Conservation (phyloP, 768 basidiomycete genomes). For the Leccinum broughii region DNA sequence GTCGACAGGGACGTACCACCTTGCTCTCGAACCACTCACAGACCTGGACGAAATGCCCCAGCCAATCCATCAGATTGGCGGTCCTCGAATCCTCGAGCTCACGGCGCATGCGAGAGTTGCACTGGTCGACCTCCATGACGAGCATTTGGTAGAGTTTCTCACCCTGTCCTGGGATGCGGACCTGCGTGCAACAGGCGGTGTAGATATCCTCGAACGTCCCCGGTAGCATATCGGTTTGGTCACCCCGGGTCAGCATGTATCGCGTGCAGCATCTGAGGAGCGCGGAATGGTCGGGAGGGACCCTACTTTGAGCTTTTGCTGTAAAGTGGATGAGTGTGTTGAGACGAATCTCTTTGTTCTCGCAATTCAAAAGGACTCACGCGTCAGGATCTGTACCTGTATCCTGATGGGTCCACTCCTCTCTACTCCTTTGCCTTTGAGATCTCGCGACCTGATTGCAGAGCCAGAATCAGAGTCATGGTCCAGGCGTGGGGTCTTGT, state of each 20-base stretch:
- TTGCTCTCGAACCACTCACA: conserved; percentile 66
- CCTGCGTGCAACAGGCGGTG: conserved; percentile 53
- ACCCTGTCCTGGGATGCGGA: conserved; percentile 53
- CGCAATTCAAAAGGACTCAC: conserved; percentile 26
- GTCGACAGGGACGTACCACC: conserved; percentile 47
- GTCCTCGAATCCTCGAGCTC: conserved; percentile 34
- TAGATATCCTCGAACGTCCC: conserved; percentile 60
- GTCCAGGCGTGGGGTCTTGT: conserved; percentile 67
- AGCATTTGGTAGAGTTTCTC: conserved; percentile 59
- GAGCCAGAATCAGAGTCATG: conserved; percentile 68
- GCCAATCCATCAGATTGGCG: conserved; percentile 49
- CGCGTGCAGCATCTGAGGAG: conserved; percentile 41
- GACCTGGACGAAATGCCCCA: conserved; percentile 51
- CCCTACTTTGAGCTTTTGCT: conserved; percentile 15
- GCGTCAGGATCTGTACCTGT: conserved; percentile 43
- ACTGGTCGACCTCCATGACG: conserved; percentile 60
- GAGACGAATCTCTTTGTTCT: background rate
- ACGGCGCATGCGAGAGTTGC: conserved; percentile 41
- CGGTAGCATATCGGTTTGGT: conserved; percentile 35
- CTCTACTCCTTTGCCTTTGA: conserved; percentile 25
- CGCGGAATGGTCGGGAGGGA: conserved; percentile 2
- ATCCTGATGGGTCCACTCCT: conserved; percentile 46
- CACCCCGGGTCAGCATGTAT: conserved; percentile 40
- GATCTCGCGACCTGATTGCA: conserved; percentile 53
- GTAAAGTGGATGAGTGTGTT: conserved; percentile 3